A percentile compares a stretch with the other conserved stretches of the same genome.
phyloP scores from a whole-genome alignment of 371 early-diverging fungal species.

The Batkoa obscura region DNA sequence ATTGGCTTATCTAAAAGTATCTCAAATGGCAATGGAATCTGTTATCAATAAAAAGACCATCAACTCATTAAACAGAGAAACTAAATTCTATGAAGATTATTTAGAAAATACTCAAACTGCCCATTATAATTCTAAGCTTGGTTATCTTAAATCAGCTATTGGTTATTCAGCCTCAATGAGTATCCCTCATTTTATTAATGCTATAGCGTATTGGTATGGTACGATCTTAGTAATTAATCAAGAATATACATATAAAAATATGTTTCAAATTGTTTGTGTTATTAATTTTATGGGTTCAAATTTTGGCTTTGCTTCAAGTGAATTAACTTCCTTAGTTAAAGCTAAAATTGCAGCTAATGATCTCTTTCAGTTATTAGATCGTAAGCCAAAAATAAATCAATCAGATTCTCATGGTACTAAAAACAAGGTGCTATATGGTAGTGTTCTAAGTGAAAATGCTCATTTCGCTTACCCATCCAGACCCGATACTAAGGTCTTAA shows the following conservation, averaged over 20 bases:
- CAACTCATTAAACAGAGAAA: conserved; percentile 32
- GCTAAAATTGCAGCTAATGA: conserved; percentile 65
- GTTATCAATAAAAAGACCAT: conserved; percentile 73
- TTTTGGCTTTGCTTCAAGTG: conserved; percentile 41
- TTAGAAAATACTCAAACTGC: conserved; percentile 34
- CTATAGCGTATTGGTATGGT: conserved; percentile 32
- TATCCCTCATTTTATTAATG: conserved; percentile 31
- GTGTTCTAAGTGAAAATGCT: conserved; percentile 30
- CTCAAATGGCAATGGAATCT: conserved; percentile 64
- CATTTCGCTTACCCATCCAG: conserved; percentile 72
- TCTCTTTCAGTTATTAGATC: conserved; percentile 34
- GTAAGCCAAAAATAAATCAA: conserved; percentile 27
- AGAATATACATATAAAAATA: conserved; percentile 8
- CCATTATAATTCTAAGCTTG: conserved; percentile 31
- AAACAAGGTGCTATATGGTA: conserved; percentile 25
- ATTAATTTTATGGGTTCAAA: conserved; percentile 58
- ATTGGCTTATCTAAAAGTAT: conserved; percentile 43
- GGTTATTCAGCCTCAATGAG: conserved; percentile 39
- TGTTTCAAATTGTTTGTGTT: conserved; percentile 24
- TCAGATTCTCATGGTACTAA: conserved; percentile 16
- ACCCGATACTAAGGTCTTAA: conserved; percentile 51
- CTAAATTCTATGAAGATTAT: conserved; percentile 34
- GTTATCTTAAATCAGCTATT: conserved; percentile 28
- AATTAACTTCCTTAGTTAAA: conserved; percentile 26
- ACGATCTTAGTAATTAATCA: conserved; percentile 14